Percentiles rank a stretch among this genome's conserved stretches.
phyloP scores from a whole-genome alignment of 176 grass and related monocot species.

The Alloteropsis semialata region DNA sequence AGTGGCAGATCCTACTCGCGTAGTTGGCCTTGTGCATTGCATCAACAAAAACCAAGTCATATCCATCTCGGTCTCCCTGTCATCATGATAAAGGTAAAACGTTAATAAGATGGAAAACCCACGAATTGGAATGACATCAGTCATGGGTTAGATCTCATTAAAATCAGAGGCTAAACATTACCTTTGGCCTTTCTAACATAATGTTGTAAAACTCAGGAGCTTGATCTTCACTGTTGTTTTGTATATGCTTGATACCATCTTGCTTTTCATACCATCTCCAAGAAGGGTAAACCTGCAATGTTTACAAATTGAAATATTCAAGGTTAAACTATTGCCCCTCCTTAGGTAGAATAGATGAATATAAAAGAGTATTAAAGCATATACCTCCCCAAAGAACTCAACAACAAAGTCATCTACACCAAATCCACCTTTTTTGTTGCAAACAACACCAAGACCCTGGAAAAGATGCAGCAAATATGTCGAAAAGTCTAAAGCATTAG shows the following conservation, averaged over 20 bases:
- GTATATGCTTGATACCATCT: conserved; percentile 93
- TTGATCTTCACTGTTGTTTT: conserved; percentile 90
- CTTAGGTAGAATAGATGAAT: neutral
- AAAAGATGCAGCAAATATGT: conserved; percentile 27
- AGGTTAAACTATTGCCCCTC: neutral
- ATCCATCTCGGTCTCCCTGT: conserved; percentile 93
- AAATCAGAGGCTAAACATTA: conserved; percentile 19
- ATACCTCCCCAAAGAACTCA: conserved; percentile 98
- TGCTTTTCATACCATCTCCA: conserved; percentile 99
- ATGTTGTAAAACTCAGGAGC: conserved; percentile 99
- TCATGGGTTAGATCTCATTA: conserved; percentile 18
- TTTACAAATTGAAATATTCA: conserved; percentile 27
- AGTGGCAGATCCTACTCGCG: conserved; percentile 97
- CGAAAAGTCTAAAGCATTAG: neutral
- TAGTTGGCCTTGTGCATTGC: conserved; percentile 99
- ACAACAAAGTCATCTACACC: conserved; percentile 89
- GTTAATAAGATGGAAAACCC: conserved; percentile 29
- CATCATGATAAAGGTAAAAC: conserved; percentile 36
- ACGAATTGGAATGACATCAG: neutral
- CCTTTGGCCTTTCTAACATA: conserved; percentile 97
- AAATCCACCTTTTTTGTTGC: conserved; percentile 90
- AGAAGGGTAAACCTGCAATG: conserved; percentile 90
- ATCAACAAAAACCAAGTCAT: conserved; percentile 98
- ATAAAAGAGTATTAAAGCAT: conserved; percentile 27
- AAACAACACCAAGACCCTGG: conserved; percentile 98